Conservation (phyloP, 31 red algal species). For the Odonthalia washingtoniensis region DNA sequence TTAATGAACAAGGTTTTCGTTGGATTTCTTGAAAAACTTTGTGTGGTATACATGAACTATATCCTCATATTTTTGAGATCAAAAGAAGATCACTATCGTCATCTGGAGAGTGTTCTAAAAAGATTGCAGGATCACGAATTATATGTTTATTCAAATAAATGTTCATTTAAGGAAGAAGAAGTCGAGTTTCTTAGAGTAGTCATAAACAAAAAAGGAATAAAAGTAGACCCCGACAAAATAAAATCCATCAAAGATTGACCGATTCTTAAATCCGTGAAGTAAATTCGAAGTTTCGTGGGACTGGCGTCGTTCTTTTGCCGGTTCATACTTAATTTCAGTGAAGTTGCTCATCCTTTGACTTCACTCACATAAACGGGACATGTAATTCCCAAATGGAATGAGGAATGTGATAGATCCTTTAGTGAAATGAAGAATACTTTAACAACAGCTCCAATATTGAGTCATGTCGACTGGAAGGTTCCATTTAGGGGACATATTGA, state of each 20-base stretch:
- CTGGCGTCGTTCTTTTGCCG: slow-evolving; percentile 27
- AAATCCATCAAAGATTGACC: slow-evolving; percentile 28
- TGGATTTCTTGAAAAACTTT: slow-evolving; percentile 4
- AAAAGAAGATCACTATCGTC: neutral
- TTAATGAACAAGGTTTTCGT: slow-evolving; percentile 12
- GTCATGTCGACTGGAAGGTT: neutral
- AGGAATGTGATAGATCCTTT: slow-evolving; percentile 13
- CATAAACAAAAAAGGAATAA: neutral
- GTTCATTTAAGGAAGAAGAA: slow-evolving; percentile 6
- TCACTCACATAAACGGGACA: slow-evolving; percentile 24
- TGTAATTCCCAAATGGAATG: slow-evolving; percentile 10
- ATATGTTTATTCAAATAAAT: slow-evolving; percentile 28
- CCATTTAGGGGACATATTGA: slow-evolving; percentile 30
- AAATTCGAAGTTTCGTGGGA: slow-evolving; percentile 26
- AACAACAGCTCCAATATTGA: slow-evolving; percentile 20
- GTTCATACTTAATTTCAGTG: slow-evolving; percentile 8
- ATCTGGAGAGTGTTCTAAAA: neutral
- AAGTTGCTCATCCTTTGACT: slow-evolving; percentile 13
- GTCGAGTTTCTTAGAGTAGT: neutral
- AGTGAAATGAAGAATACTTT: neutral
- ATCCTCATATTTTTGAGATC: slow-evolving; percentile 22
- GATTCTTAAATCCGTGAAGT: neutral
- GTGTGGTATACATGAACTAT: neutral
- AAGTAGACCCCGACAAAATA: neutral
- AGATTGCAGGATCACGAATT: neutral